Conservation (phyloP, 129 eudicot species). For the Smallanthus sonchifolius region DNA sequence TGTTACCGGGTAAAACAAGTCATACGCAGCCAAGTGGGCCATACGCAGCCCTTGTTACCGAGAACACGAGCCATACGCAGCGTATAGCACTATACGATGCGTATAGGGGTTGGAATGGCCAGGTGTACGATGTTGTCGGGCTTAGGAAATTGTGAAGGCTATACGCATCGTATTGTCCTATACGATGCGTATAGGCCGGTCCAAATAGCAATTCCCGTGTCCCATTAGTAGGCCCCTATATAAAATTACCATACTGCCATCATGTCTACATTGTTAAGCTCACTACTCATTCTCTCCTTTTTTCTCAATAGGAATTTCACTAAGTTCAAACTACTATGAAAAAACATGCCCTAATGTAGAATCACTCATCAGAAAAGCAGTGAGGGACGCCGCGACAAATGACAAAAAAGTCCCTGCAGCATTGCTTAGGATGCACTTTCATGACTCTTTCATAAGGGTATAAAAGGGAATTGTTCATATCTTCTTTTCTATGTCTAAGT, state of each 20-base stretch:
- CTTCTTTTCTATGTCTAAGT: background rate
- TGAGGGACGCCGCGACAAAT: conserved; percentile 9
- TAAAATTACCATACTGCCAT: background rate
- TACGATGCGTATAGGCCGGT: too few species aligned
- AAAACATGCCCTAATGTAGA: conserved; percentile 20
- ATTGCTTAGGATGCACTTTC: conserved; percentile 18
- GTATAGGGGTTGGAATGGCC: too few species aligned
- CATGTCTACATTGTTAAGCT: conserved; percentile 2
- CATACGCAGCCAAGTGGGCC: too few species aligned
- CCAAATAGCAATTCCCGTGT: too few species aligned
- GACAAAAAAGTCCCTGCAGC: conserved; percentile 18
- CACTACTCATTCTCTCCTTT: conserved; percentile 16
- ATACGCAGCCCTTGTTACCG: too few species aligned
- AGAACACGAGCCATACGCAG: too few species aligned
- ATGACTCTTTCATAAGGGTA: conserved; percentile 17
- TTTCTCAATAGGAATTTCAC: background rate
- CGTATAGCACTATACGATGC: too few species aligned
- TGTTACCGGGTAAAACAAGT: too few species aligned
- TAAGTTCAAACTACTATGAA: conserved; percentile 1
- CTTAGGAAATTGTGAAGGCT: too few species aligned
- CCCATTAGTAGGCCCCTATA: too few species aligned
- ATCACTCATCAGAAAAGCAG: conserved; percentile 15
- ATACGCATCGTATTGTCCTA: too few species aligned
- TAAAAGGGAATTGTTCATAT: background rate
- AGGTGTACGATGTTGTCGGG: too few species aligned